Conservation (phyloP, 208 protist species). For the Leishmania tropica region DNA sequence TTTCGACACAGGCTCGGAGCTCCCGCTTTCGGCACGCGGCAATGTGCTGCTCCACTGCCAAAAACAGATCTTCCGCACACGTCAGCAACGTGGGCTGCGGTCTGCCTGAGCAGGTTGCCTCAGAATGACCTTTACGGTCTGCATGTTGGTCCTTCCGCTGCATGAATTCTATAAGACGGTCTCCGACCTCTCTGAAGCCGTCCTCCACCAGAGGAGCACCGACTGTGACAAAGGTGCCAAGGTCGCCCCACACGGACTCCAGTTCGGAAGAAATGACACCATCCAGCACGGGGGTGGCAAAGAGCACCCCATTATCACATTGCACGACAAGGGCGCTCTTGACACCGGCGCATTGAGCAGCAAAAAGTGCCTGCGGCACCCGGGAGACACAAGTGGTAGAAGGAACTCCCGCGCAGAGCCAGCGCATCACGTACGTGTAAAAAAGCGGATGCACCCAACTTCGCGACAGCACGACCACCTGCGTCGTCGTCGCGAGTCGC, state of each 20-base stretch:
- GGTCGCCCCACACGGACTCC: conserved; percentile 10
- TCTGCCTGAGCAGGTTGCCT: neutral
- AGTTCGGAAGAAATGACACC: conserved; percentile 7
- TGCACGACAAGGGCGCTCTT: conserved; percentile 18
- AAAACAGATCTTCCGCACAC: neutral
- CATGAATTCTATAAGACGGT: neutral
- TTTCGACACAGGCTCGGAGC: conserved; percentile 12
- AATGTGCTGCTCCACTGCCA: conserved; percentile 8
- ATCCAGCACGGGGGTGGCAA: conserved; percentile 9
- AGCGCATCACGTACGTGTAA: conserved; percentile 19
- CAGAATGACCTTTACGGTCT: neutral
- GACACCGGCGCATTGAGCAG: neutral
- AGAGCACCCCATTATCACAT: conserved; percentile 2
- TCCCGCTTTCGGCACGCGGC: conserved; percentile 15
- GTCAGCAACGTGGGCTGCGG: too few relatives aligned
- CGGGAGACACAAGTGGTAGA: neutral
- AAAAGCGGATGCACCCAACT: neutral
- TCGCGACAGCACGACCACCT: neutral
- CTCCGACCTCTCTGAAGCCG: neutral
- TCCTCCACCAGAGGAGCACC: neutral
- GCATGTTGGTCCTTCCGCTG: neutral
- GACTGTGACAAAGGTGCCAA: neutral
- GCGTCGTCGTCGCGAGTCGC: neutral
- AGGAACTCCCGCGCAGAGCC: conserved; percentile 2
- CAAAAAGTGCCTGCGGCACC: conserved; percentile 10